A percentile compares a stretch with the other conserved stretches of the same genome.
Evolutionary conservation across 2,329 filamentous ascomycete genomes (phyloP).

Genomic region (Arthrinium puccinioides): DNA sequence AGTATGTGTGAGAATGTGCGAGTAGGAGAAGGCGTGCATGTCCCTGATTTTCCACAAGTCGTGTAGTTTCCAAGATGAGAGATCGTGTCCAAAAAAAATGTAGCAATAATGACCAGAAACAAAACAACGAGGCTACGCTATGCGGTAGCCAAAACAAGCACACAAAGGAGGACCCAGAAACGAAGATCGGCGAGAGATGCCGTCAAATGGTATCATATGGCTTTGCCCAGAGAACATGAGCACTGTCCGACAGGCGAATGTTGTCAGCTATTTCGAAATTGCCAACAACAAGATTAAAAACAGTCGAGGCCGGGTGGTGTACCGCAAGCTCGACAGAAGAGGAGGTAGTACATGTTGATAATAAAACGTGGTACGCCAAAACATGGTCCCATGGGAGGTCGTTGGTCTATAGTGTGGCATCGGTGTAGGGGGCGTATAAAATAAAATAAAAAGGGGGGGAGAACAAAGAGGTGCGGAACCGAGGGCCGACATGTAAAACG

Average conservation of each 20-base stretch:
- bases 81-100: no score
- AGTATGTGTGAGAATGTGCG: no score
- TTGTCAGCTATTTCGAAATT: background rate
- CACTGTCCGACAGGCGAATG: background rate
- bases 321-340: background rate
- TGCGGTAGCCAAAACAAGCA: background rate
- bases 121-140: background rate
- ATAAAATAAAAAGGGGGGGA: background rate
- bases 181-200: no score
- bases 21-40: no score
- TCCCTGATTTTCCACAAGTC: no score
- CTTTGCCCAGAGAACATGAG: background rate
- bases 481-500: no score
- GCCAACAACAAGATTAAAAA: background rate
- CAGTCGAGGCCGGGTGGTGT: background rate
- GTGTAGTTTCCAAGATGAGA: no score
- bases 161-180: background rate
- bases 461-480: no score
- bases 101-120: no score
- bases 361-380: background rate
- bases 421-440: background rate
- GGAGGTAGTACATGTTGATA: background rate
- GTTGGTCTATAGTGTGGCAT: background rate
- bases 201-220: constrained; percentile 3
- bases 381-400: background rate